Percentiles rank a stretch among this genome's conserved stretches.
Evolutionary conservation across 768 basidiomycete genomes (phyloP).

Genomic region (Russula lepida): DNA sequence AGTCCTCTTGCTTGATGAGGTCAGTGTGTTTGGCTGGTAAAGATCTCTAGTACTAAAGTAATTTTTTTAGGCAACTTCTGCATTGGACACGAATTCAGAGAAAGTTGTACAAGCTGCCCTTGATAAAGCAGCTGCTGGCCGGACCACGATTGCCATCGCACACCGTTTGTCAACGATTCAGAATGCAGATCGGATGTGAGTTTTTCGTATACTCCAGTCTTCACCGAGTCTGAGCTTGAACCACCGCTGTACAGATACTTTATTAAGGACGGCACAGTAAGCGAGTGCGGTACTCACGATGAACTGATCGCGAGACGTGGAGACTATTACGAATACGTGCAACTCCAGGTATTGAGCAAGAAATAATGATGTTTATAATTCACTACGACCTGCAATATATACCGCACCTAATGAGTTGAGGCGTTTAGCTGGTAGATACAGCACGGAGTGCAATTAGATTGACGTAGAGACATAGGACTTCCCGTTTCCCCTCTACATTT

Average conservation of each 20-base stretch:
- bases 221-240: background rate
- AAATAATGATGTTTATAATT: background rate
- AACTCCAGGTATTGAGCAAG: conserved; percentile 18
- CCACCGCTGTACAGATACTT: conserved; percentile 14
- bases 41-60: background rate
- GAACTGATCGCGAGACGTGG: conserved; percentile 16
- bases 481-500: too few species aligned
- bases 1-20: conserved; percentile 26
- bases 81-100: conserved; percentile 45
- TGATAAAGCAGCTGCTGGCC: conserved; percentile 84
- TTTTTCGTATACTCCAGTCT: background rate
- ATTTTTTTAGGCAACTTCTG: conserved; percentile 34
- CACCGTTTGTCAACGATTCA: conserved; percentile 75
- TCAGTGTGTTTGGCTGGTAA: background rate
- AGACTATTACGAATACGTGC: conserved; percentile 22
- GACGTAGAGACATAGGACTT: background rate
- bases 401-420: background rate
- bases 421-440: background rate
- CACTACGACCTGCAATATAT: background rate
- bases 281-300: conserved; percentile 21
- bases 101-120: conserved; percentile 93
- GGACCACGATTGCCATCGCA: conserved; percentile 92
- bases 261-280: conserved; percentile 20
- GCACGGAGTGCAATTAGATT: background rate
- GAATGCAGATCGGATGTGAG: conserved; percentile 28